These are phyloP conservation scores for Microdochium paspali DNA, from an alignment of 2,329 filamentous ascomycete species.

Conservation along the genomic window DNA sequence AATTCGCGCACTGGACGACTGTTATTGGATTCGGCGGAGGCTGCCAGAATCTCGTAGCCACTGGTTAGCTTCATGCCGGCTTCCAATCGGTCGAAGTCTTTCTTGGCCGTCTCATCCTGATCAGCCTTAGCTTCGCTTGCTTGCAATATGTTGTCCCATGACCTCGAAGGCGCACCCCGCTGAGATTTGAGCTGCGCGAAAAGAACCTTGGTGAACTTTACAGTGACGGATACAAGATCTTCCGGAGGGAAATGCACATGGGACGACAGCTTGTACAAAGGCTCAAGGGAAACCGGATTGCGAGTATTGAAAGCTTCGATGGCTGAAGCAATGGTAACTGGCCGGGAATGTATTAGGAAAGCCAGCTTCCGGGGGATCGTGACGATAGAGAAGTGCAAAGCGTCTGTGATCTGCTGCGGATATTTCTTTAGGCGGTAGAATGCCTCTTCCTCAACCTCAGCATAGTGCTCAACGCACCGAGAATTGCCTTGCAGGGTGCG, in stretches of 20 bases:
- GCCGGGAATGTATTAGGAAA: constrained; percentile 65
- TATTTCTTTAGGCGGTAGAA: constrained; percentile 85
- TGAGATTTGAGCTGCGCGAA: constrained; percentile 89
- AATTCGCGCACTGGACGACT: constrained; percentile 66
- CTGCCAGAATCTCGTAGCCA: constrained; percentile 81
- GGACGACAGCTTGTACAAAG: constrained; percentile 46
- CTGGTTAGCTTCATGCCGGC: constrained; percentile 83
- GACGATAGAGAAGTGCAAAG: constrained; percentile 65
- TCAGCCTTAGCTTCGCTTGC: constrained; percentile 12
- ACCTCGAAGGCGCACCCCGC: constrained; percentile 58
- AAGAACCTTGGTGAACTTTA: constrained; percentile 77
- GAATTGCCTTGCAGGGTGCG: constrained; percentile 46
- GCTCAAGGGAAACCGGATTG: constrained; percentile 67
- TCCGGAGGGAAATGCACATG: constrained; percentile 59
- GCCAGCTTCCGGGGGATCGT: constrained; percentile 76
- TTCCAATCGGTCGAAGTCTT: constrained; percentile 37
- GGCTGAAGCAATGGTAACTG: constrained; percentile 70
- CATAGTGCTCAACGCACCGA: constrained; percentile 57
- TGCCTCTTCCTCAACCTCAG: constrained; percentile 73
- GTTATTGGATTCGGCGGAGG: constrained; percentile 57
- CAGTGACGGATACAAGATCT: constrained; percentile 71
- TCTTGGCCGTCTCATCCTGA: constrained; percentile 13
- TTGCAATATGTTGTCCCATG: constrained; percentile 32
- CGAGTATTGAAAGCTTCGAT: constrained; percentile 89
- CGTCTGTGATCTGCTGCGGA: constrained; percentile 62